A percentile compares a stretch with the other conserved stretches of the same genome.
These are phyloP conservation scores for Talaromyces nanjingensis DNA, from an alignment of 495 filamentous ascomycete genomes.

Conservation along the genomic window DNA sequence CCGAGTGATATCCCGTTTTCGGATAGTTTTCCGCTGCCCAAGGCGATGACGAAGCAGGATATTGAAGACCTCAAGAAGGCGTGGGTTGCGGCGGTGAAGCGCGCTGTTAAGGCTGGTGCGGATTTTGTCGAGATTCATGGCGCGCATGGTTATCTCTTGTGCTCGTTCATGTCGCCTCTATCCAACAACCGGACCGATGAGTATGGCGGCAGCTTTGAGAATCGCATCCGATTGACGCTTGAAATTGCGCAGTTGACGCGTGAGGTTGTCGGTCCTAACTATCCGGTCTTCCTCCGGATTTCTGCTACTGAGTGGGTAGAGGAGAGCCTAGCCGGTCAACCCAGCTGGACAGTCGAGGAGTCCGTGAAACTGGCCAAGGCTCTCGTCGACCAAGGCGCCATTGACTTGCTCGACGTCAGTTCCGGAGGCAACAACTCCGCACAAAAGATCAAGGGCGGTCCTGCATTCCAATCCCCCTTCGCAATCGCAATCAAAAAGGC, in stretches of 20 bases:
- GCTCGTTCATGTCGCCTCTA: conserved; percentile 44
- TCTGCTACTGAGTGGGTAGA: conserved; percentile 59
- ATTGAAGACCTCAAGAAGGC: conserved; percentile 49
- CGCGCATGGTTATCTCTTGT: conserved; percentile 48
- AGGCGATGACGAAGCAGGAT: conserved; percentile 32
- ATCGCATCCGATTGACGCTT: conserved; percentile 27
- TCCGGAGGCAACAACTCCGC: conserved; percentile 49
- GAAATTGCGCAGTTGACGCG: conserved; percentile 11
- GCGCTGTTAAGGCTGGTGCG: conserved; percentile 54
- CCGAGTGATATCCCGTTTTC: conserved; percentile 19
- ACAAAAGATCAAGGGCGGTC: conserved; percentile 41
- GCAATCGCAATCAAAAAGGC: conserved; percentile 54
- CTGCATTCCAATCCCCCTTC: conserved; percentile 62
- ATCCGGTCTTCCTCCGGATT: conserved; percentile 57
- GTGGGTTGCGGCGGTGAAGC: conserved; percentile 45
- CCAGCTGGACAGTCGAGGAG: conserved; percentile 53
- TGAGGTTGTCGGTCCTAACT: conserved; percentile 16
- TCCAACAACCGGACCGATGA: conserved; percentile 43
- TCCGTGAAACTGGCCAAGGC: conserved; percentile 51
- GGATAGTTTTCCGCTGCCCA: conserved; percentile 17
- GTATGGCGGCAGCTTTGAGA: conserved; percentile 38
- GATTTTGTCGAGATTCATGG: conserved; percentile 47
- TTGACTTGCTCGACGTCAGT: conserved; percentile 63
- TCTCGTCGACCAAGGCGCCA: conserved; percentile 46
- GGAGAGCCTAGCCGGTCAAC: conserved; percentile 31